Evolutionary conservation across 352 stramenopile species (phyloP).

Genomic region (Globisporangium apiculatum): DNA sequence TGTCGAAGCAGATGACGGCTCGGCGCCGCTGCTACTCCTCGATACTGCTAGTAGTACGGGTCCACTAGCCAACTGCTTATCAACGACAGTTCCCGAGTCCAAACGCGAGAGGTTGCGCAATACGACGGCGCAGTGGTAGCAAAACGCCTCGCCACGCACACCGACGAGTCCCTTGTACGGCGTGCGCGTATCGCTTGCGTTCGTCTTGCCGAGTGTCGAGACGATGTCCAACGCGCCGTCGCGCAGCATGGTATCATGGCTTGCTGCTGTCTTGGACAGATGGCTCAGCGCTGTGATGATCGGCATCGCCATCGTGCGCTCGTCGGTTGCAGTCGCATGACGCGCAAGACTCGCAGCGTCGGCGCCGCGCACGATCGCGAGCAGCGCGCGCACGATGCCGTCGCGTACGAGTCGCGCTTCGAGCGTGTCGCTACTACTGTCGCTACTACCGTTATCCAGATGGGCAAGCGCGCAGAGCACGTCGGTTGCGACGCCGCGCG

Average conservation of each 20-base stretch:
- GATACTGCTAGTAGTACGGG: too few species aligned
- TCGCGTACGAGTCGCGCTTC: slow-evolving; percentile 69
- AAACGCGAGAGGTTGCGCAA: slow-evolving; percentile 63
- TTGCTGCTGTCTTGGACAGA: slow-evolving; percentile 46
- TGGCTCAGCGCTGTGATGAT: slow-evolving; percentile 64
- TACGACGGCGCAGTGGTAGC: slow-evolving; percentile 49
- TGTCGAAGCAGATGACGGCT: background rate
- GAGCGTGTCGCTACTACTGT: slow-evolving; percentile 15
- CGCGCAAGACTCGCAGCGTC: slow-evolving; percentile 6
- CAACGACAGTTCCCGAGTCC: slow-evolving; percentile 8
- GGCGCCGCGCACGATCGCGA: slow-evolving; percentile 44
- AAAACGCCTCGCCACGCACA: slow-evolving; percentile 62
- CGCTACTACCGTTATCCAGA: slow-evolving; percentile 15
- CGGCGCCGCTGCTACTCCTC: background rate
- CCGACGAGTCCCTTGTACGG: slow-evolving; percentile 53
- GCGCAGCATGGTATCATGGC: slow-evolving; percentile 69
- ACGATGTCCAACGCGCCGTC: slow-evolving; percentile 63
- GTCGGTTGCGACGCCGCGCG: slow-evolving; percentile 46
- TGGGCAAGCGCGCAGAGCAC: slow-evolving; percentile 64
- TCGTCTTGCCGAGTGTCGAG: slow-evolving; percentile 36
- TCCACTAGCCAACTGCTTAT: too few species aligned
- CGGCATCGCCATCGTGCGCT: slow-evolving; percentile 39
- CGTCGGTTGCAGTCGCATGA: slow-evolving; percentile 13
- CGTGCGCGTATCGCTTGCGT: slow-evolving; percentile 26
- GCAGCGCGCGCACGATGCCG: slow-evolving; percentile 58